Conservation (phyloP, 2,329 filamentous ascomycete genomes). For the Dothideomycetes sp. region DNA sequence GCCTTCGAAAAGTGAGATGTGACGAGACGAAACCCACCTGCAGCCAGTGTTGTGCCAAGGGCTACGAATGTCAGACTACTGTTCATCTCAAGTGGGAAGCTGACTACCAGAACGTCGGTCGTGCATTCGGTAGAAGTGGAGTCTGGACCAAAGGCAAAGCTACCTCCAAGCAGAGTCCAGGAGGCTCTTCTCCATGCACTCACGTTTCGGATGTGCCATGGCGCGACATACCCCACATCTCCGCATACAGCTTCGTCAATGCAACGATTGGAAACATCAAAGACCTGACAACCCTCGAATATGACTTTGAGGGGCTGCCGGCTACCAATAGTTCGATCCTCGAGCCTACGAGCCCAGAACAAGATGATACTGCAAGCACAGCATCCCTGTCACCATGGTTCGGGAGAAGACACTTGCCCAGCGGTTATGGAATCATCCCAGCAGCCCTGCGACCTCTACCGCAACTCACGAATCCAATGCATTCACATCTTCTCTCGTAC, state of each 20-base stretch:
- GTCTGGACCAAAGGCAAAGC: constrained; percentile 26
- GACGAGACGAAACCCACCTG: constrained; percentile 28
- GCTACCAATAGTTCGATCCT: too few relatives aligned
- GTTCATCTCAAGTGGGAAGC: constrained; percentile 19
- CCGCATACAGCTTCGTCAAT: constrained; percentile 15
- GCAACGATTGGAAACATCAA: constrained; percentile 10
- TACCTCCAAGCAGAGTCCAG: too few relatives aligned
- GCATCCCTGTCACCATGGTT: constrained; percentile 9
- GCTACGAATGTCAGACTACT: constrained; percentile 23
- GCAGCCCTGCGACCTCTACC: constrained; percentile 16
- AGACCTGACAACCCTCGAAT: constrained; percentile 6
- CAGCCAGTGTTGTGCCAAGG: constrained; percentile 25
- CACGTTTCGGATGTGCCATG: constrained; percentile 10
- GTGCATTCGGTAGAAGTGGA: constrained; percentile 31
- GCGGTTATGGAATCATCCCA: constrained; percentile 1
- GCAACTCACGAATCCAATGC: constrained; percentile 17
- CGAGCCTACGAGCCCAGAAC: too few relatives aligned
- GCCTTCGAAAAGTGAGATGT: constrained; percentile 29
- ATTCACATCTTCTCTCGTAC: constrained; percentile 27
- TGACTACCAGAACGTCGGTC: constrained; percentile 28
- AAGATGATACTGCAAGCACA: constrained; percentile 4
- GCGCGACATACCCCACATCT: constrained; percentile 13
- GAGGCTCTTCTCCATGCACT: constrained; percentile 8
- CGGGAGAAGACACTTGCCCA: constrained; percentile 8
- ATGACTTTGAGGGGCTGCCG: too few relatives aligned